Conservation (phyloP, 495 filamentous ascomycete species). For the Penicillium cinerascens region DNA sequence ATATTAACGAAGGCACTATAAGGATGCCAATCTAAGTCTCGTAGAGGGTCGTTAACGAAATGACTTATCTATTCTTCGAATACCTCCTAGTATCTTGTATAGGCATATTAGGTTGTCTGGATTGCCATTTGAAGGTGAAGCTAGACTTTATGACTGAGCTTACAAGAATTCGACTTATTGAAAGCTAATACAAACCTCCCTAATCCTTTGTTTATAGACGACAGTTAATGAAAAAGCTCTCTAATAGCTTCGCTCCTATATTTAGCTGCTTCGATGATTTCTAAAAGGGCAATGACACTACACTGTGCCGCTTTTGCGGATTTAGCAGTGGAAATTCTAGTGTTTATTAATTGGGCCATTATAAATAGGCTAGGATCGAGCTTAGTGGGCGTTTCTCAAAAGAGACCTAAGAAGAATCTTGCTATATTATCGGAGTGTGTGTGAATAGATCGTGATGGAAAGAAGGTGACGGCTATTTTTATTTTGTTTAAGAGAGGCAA, state of each 20-base stretch:
- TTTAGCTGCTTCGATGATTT: slow-evolving; percentile 2
- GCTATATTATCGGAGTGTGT: background rate
- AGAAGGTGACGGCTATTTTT: background rate
- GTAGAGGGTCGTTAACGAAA: background rate
- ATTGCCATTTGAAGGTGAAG: slow-evolving; percentile 4
- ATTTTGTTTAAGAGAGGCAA: background rate
- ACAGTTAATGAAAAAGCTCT: slow-evolving; percentile 1
- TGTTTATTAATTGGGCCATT: slow-evolving; percentile 2
- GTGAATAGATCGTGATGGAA: background rate
- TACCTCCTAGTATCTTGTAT: slow-evolving; percentile 1
- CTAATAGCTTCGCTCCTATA: background rate
- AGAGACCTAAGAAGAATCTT: background rate
- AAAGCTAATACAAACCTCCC: background rate
- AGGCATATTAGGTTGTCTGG: slow-evolving; percentile 1
- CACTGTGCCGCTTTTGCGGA: background rate
- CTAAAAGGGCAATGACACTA: background rate
- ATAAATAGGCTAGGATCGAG: background rate
- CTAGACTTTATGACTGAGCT: background rate
- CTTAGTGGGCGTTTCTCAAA: slow-evolving; percentile 1
- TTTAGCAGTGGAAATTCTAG: background rate
- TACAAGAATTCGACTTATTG: background rate
- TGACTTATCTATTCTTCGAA: slow-evolving; percentile 1
- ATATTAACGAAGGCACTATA: background rate
- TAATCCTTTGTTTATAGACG: background rate
- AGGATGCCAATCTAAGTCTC: background rate